Conservation (phyloP, 2,329 filamentous ascomycete genomes). For the Phialophora verrucosa region DNA sequence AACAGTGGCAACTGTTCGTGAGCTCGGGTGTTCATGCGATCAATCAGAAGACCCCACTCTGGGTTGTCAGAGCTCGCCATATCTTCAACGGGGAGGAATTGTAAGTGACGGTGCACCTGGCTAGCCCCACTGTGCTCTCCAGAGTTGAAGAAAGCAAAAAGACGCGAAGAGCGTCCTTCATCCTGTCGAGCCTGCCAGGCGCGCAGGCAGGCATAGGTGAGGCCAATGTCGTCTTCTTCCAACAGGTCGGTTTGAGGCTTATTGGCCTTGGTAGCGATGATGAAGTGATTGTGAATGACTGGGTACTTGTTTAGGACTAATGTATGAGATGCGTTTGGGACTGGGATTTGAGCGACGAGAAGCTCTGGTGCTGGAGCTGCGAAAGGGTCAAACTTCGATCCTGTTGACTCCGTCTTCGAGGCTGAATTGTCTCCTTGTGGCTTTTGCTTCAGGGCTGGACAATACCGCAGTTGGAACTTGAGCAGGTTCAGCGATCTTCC, state of each 20-base stretch:
- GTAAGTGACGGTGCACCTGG: conserved; percentile 55
- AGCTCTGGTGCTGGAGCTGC: conserved; percentile 51
- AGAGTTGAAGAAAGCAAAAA: conserved; percentile 59
- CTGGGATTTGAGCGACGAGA: conserved; percentile 49
- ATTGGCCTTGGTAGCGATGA: conserved; percentile 54
- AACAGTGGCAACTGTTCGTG: conserved; percentile 53
- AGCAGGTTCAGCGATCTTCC: conserved; percentile 1
- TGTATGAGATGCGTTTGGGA: conserved; percentile 44
- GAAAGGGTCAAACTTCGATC: conserved; percentile 52
- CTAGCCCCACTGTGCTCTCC: conserved; percentile 56
- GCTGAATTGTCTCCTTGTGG: conserved; percentile 37
- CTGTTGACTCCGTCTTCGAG: conserved; percentile 17
- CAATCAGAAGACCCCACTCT: conserved; percentile 59
- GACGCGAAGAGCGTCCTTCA: conserved; percentile 31
- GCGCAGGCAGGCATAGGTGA: conserved; percentile 50
- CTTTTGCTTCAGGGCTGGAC: conserved; percentile 55
- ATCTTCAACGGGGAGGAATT: conserved; percentile 55
- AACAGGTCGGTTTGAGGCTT: conserved; percentile 52
- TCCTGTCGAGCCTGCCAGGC: conserved; percentile 45
- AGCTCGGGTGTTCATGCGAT: conserved; percentile 43
- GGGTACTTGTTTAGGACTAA: conserved; percentile 57
- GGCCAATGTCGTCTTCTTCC: conserved; percentile 50
- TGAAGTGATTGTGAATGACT: conserved; percentile 57
- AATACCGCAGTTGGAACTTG: conserved; percentile 57
- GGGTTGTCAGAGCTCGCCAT: conserved; percentile 44